These are phyloP conservation scores for Leccinum angustisporum DNA, from an alignment of 1,284 basidiomycete species.

Conservation along the genomic window DNA sequence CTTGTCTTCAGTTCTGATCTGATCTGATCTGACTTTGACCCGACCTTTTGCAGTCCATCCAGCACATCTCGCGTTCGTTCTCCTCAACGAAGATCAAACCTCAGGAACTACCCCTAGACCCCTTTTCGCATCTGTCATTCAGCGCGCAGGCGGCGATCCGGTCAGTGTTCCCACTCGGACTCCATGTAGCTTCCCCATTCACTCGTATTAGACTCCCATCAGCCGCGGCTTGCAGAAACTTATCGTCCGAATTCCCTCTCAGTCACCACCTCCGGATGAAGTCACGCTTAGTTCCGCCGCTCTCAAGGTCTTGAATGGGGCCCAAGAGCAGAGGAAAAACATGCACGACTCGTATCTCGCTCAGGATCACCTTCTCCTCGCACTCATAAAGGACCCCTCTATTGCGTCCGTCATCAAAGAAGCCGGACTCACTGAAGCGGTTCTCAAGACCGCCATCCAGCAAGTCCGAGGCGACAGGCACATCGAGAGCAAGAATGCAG, in stretches of 20 bases:
- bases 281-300: slow-evolving; percentile 61
- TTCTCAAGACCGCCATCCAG: slow-evolving; percentile 78
- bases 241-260: slow-evolving; percentile 77
- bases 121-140: slow-evolving; percentile 73
- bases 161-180: slow-evolving; percentile 35
- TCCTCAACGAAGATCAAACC: slow-evolving; percentile 62
- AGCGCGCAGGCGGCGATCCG: slow-evolving; percentile 76
- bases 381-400: slow-evolving; percentile 64
- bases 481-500: slow-evolving; percentile 79
- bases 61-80: slow-evolving; percentile 72
- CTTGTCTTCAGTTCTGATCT: not conserved
- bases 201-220: slow-evolving; percentile 45
- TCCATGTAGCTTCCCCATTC: slow-evolving; percentile 31
- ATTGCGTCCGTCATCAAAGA: slow-evolving; percentile 74
- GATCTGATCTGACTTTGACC: no score
- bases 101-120: slow-evolving; percentile 39
- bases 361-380: slow-evolving; percentile 80
- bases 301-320: slow-evolving; percentile 75
- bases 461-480: slow-evolving; percentile 80
- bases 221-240: slow-evolving; percentile 66
- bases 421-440: slow-evolving; percentile 66
- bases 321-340: slow-evolving; percentile 79
- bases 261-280: slow-evolving; percentile 85
- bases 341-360: slow-evolving; percentile 95
- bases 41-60: slow-evolving; percentile 55